Evolutionary conservation across 331 rosid species (phyloP), one percentile per base, ranked within the genome.

Genomic region (Malus hybrid): DNA sequence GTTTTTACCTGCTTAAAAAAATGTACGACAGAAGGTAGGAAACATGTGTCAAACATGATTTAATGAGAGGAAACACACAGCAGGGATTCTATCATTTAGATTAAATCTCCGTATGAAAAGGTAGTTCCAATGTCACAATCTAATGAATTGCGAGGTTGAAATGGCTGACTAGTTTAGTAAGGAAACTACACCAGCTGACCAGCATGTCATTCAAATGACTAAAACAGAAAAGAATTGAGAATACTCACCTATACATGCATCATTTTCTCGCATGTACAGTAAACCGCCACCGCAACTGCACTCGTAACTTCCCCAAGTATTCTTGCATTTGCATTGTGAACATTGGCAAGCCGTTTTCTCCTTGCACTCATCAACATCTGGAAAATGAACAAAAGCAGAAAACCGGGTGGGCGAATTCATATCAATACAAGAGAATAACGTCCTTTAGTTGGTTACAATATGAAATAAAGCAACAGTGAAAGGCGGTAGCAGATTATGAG

Each of bases 331-430:
- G 87, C 99, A 95, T 19, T 86, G 84, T 36, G 96, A 71, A 79
- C 99, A 95, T 67, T 86, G 96, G 85, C 99, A 95, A 10, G 86
- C 93, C 20, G 14, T 3, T 77, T 87, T 90, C 83, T 92, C 97
- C 81, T 83, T 69, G 75, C 99, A 95, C 80, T 95, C 97, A 46
- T 95, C 93, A 48, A 95, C 84, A 83, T 95, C 99, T 95, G 89
- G 65, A 65, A 69, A 75, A 80, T 20, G 67, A 54, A 66, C 29
- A 81, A 72, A 78, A 66, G 65, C 29, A 32, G 13, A 74, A 67
- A 11, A 12, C 34, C 61, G 50, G 5, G 50, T 14, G 5, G 14
- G 22, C 28, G 33, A 80, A 59, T 31, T 0, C 5, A 14, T 15
- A 28, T 33, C 12, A n/a, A 69, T 76, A 32, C 20, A 10, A 24